Percentiles rank a stretch among this genome's conserved stretches.
phyloP scores from a whole-genome alignment of 2,329 filamentous ascomycete species.

The Cadophora malorum region DNA sequence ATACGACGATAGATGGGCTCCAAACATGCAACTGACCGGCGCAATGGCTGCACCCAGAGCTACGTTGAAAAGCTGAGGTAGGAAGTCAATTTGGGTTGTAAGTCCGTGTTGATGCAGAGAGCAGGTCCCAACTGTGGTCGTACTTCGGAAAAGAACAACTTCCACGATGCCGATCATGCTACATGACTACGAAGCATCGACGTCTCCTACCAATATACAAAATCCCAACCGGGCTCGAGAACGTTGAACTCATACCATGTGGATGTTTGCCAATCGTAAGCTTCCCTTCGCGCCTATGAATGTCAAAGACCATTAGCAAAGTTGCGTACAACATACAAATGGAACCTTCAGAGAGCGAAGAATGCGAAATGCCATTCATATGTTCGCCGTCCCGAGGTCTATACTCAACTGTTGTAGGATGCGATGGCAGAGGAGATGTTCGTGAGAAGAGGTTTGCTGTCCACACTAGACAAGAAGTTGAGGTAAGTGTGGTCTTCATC shows the following conservation, averaged over 20 bases:
- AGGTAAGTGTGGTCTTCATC: background rate
- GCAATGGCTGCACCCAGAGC: background rate
- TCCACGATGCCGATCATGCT: slow-evolving; percentile 6
- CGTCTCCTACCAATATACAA: background rate
- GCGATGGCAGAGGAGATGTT: slow-evolving; percentile 3
- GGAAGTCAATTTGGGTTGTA: too few relatives aligned
- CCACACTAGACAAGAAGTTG: background rate
- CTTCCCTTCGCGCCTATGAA: background rate
- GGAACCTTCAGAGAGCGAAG: background rate
- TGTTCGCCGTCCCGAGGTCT: background rate
- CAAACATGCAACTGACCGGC: background rate
- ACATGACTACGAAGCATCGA: slow-evolving; percentile 3
- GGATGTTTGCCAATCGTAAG: slow-evolving; percentile 10
- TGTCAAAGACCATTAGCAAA: background rate
- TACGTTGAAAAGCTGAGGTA: background rate
- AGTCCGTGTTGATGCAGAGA: too few relatives aligned
- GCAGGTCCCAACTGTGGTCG: slow-evolving; percentile 11
- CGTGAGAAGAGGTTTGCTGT: slow-evolving; percentile 1
- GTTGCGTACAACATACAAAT: background rate
- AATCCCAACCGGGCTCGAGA: background rate
- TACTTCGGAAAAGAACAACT: slow-evolving; percentile 8
- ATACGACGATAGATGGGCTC: slow-evolving; percentile 11
- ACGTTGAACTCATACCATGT: background rate
- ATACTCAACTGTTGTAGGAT: background rate
- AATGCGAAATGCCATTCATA: background rate